These are phyloP conservation scores for Raddia guianensis DNA, from an alignment of 176 grass and related monocot genomes.

Conservation along the genomic window DNA sequence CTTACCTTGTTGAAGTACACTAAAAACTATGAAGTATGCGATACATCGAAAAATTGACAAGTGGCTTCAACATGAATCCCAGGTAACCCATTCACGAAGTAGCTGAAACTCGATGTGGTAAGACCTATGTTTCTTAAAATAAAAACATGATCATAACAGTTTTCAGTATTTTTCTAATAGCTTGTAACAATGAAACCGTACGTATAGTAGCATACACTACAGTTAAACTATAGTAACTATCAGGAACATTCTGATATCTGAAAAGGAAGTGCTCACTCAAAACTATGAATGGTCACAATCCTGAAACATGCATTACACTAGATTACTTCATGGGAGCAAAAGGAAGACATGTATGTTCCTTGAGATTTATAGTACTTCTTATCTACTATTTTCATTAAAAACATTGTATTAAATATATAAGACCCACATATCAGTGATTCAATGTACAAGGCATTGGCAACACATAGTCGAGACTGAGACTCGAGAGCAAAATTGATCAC, in stretches of 20 bases:
- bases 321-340: background rate
- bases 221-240: background rate
- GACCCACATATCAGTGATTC: background rate
- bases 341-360: background rate
- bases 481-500: constrained; percentile 48
- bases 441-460: background rate
- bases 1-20: background rate
- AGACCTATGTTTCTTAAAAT: constrained; percentile 30
- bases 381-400: background rate
- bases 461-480: background rate
- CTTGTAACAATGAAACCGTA: constrained; percentile 6
- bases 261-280: constrained; percentile 16
- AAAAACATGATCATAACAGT: constrained; percentile 23
- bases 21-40: background rate
- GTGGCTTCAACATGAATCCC: background rate
- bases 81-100: background rate
- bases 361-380: background rate
- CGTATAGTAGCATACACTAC: background rate
- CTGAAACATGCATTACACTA: background rate
- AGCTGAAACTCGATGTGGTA: constrained; percentile 32
- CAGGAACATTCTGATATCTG: background rate
- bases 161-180: constrained; percentile 18
- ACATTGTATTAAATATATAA: background rate
- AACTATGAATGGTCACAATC: constrained; percentile 46
- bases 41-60: background rate